A percentile compares a stretch with the other conserved stretches of the same genome.
Conservation (phyloP, 352 stramenopile genomes). For the Globisporangium middletonii region DNA sequence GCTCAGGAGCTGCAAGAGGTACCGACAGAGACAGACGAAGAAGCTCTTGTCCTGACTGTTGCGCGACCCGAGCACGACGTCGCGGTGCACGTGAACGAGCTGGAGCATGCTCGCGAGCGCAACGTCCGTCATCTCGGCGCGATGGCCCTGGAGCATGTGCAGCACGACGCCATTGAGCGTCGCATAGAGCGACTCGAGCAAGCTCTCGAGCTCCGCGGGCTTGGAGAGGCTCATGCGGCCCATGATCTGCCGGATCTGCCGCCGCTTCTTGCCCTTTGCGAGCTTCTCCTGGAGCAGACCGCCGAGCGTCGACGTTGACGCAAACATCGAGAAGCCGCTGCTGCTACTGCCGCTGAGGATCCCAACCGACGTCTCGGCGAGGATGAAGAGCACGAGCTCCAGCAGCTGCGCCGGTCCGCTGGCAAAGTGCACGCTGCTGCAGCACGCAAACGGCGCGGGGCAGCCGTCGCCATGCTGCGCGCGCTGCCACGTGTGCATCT, state of each 20-base stretch:
- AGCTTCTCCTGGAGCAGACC: conserved; percentile 51
- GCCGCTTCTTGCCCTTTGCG: conserved; percentile 44
- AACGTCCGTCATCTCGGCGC: conserved; percentile 37
- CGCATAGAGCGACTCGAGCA: conserved; percentile 44
- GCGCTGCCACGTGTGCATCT: conserved; percentile 67
- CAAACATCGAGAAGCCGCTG: conserved; percentile 11
- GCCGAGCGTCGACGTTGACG: conserved; percentile 25
- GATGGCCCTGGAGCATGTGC: conserved; percentile 51
- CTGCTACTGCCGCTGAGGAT: conserved; percentile 9
- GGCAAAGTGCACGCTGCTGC: conserved; percentile 44
- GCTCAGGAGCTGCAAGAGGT: conserved; percentile 48
- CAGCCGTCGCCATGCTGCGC: conserved; percentile 61
- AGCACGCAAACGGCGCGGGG: conserved; percentile 39
- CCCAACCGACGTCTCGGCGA: conserved; percentile 40
- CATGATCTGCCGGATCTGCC: conserved; percentile 41
- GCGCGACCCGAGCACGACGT: conserved; percentile 45
- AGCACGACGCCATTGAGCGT: conserved; percentile 56
- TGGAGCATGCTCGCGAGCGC: conserved; percentile 50
- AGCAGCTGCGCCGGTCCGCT: conserved; percentile 44
- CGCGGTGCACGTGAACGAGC: conserved; percentile 49
- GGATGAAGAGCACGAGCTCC: conserved; percentile 54
- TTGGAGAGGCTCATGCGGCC: conserved; percentile 40
- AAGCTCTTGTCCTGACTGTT: conserved; percentile 58
- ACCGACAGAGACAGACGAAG: conserved; percentile 55
- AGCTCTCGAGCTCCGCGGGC: conserved; percentile 42